These are phyloP conservation scores for Amyloporia xantha DNA, from an alignment of 768 basidiomycete genomes.

Conservation along the genomic window DNA sequence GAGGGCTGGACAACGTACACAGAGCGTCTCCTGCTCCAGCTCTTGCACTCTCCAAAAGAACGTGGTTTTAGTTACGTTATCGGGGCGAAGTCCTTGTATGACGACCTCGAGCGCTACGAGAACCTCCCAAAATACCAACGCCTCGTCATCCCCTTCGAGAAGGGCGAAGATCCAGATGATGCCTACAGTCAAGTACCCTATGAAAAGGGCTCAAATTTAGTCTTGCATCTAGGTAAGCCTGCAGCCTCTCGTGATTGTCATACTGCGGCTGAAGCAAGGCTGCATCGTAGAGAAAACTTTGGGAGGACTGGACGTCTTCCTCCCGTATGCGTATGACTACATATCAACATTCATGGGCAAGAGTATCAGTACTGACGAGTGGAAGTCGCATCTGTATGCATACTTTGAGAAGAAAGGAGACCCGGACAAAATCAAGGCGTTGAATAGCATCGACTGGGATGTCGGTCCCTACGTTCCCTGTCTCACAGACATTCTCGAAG, in stretches of 20 bases:
- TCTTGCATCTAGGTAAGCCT: constrained; percentile 69
- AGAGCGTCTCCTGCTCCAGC: constrained; percentile 71
- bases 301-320: constrained; percentile 78
- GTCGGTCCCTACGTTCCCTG: no score
- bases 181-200: constrained; percentile 75
- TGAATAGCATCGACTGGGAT: constrained; percentile 74
- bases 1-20: constrained; percentile 94
- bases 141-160: constrained; percentile 67
- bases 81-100: constrained; percentile 64
- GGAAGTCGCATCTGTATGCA: constrained; percentile 72
- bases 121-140: constrained; percentile 69
- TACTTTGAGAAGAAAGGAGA: constrained; percentile 60
- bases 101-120: constrained; percentile 57
- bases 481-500: no score
- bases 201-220: constrained; percentile 84
- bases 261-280: background rate
- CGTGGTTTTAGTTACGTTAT: constrained; percentile 79
- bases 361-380: constrained; percentile 78
- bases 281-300: constrained; percentile 45
- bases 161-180: constrained; percentile 73
- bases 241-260: background rate
- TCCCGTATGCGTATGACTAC: constrained; percentile 81
- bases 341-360: constrained; percentile 74
- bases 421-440: constrained; percentile 51
- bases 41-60: constrained; percentile 64